These are phyloP conservation scores for Xylariaceae sp. DNA, from an alignment of 2,329 filamentous ascomycete genomes.

Conservation along the genomic window DNA sequence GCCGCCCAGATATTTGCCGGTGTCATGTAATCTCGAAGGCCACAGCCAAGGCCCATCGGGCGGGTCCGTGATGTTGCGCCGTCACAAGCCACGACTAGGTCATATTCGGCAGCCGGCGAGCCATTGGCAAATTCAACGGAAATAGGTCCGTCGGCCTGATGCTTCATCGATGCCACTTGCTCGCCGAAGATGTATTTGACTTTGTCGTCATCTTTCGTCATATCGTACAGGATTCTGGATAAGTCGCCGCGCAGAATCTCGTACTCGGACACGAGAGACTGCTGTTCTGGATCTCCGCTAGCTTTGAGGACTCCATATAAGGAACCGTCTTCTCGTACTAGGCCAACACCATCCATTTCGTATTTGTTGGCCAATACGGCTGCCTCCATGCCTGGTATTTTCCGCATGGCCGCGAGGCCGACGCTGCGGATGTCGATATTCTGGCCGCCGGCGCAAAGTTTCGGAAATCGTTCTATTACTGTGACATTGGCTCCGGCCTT, in stretches of 20 bases:
- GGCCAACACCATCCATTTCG: conserved; percentile 40
- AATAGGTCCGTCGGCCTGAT: conserved; percentile 30
- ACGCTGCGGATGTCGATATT: conserved; percentile 27
- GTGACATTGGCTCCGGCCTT: conserved; percentile 21
- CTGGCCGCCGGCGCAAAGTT: conserved; percentile 21
- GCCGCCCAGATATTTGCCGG: conserved; percentile 38
- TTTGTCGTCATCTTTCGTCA: conserved; percentile 34
- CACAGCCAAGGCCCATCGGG: conserved; percentile 39
- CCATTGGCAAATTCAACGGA: conserved; percentile 40
- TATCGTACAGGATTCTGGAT: conserved; percentile 36
- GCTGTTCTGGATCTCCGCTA: conserved; percentile 37
- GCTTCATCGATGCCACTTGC: conserved; percentile 34
- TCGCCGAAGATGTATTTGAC: conserved; percentile 38
- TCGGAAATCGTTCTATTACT: conserved; percentile 25
- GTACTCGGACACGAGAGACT: conserved; percentile 42
- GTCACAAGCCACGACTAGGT: conserved; percentile 47
- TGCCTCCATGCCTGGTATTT: conserved; percentile 34
- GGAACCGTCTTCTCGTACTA: conserved; percentile 36
- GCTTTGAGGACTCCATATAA: conserved; percentile 34
- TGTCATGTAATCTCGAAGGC: conserved; percentile 35
- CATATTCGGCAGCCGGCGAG: conserved; percentile 34
- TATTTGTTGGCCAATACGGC: conserved; percentile 34
- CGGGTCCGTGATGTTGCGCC: conserved; percentile 45
- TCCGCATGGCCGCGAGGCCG: conserved; percentile 23
- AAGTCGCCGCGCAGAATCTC: conserved; percentile 48